phyloP scores from a whole-genome alignment of 352 stramenopile genomes.

The Phytopythium helicoides region DNA sequence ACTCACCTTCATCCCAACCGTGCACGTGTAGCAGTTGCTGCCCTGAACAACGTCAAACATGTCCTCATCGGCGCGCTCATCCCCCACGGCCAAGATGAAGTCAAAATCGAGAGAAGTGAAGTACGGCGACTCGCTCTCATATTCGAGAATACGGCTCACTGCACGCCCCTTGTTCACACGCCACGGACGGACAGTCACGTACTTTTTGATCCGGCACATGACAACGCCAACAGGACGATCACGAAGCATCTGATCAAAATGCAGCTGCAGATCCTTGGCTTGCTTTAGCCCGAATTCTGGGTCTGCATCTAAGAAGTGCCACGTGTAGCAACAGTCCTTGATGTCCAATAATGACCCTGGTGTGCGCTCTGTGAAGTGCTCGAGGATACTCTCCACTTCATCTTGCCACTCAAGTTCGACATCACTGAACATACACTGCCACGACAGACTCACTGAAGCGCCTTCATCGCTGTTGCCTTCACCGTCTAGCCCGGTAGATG shows the following conservation, averaged over 20 bases:
- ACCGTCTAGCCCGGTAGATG: not conserved
- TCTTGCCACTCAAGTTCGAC: slow-evolving; percentile 76
- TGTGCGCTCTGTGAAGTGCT: slow-evolving; percentile 87
- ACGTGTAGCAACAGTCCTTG: slow-evolving; percentile 87
- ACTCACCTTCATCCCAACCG: slow-evolving; percentile 86
- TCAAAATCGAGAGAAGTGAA: slow-evolving; percentile 79
- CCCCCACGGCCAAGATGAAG: slow-evolving; percentile 82
- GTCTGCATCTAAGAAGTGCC: slow-evolving; percentile 87
- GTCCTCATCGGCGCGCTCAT: slow-evolving; percentile 87
- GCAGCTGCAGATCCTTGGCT: slow-evolving; percentile 86
- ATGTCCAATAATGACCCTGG: slow-evolving; percentile 81
- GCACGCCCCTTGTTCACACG: slow-evolving; percentile 86
- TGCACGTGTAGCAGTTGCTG: slow-evolving; percentile 88
- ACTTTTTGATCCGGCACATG: slow-evolving; percentile 90
- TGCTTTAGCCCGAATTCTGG: slow-evolving; percentile 84
- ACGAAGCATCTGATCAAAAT: slow-evolving; percentile 89
- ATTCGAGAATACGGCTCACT: slow-evolving; percentile 81
- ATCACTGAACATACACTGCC: slow-evolving; percentile 82
- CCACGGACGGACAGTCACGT: slow-evolving; percentile 83
- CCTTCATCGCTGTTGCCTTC: slow-evolving; percentile 12
- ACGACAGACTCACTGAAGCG: slow-evolving; percentile 39
- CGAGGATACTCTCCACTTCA: slow-evolving; percentile 80
- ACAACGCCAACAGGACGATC: slow-evolving; percentile 81
- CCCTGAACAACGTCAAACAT: slow-evolving; percentile 91
- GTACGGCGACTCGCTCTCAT: slow-evolving; percentile 73